Conservation (phyloP, 2,329 filamentous ascomycete genomes). For the Elsinoe batatas region DNA sequence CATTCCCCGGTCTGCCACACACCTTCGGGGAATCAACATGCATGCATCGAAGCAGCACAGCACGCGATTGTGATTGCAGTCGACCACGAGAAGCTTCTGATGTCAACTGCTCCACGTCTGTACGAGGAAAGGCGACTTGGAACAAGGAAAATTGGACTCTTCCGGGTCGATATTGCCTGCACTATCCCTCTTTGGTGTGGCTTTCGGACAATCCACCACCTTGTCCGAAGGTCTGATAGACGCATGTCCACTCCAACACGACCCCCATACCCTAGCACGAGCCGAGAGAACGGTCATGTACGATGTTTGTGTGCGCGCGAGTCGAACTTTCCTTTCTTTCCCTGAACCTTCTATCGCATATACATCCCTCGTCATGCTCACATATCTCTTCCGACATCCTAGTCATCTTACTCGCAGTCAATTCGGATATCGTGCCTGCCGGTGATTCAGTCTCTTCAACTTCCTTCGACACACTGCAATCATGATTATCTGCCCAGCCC, state of each 20-base stretch:
- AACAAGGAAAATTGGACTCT: background rate
- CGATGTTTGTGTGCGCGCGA: background rate
- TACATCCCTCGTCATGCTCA: slow-evolving; percentile 8
- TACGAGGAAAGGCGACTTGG: background rate
- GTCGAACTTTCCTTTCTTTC: slow-evolving; percentile 7
- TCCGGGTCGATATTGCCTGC: background rate
- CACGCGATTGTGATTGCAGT: slow-evolving; percentile 2
- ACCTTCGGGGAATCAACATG: slow-evolving; percentile 9
- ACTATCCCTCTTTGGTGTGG: slow-evolving; percentile 3
- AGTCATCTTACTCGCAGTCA: background rate
- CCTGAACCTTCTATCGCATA: slow-evolving; percentile 8
- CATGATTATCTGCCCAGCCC: slow-evolving; percentile 8
- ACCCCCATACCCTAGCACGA: slow-evolving; percentile 3
- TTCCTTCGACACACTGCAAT: background rate
- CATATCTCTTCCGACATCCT: background rate
- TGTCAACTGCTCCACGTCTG: slow-evolving; percentile 2
- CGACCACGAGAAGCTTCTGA: background rate
- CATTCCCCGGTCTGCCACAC: slow-evolving; percentile 5
- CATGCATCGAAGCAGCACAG: background rate
- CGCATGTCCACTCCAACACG: slow-evolving; percentile 2
- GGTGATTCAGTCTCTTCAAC: background rate
- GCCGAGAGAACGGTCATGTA: slow-evolving; percentile 3
- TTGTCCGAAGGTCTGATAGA: slow-evolving; percentile 9
- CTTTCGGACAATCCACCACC: slow-evolving; percentile 11
- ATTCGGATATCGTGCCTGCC: background rate